Evolutionary conservation across 371 early-diverging fungal species (phyloP).

Genomic region (Mucor circinelloides): DNA sequence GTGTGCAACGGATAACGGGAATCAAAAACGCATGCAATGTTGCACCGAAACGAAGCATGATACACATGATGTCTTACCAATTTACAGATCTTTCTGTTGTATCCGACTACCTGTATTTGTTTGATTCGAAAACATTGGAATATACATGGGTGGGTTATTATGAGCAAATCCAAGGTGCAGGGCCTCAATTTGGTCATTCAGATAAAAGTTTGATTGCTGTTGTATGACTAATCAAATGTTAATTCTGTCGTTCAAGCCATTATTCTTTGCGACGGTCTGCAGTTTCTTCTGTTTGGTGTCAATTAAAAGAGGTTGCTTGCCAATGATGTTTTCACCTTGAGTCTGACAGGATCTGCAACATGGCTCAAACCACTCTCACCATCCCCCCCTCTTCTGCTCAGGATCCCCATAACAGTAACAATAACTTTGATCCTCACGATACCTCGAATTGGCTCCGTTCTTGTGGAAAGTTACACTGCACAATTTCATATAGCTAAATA

Average conservation of each 20-base stretch:
- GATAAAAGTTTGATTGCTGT: too few species aligned
- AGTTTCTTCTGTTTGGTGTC: slow-evolving; percentile 20
- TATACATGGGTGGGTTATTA: slow-evolving; percentile 9
- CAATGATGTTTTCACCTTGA: slow-evolving; percentile 14
- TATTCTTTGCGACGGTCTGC: slow-evolving; percentile 8
- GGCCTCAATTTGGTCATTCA: slow-evolving; percentile 21
- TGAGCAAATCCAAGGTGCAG: slow-evolving; percentile 13
- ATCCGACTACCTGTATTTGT: slow-evolving; percentile 18
- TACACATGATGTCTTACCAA: too few species aligned
- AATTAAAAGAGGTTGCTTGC: slow-evolving; percentile 9
- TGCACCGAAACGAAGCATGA: not conserved
- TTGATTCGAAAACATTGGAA: slow-evolving; percentile 22
- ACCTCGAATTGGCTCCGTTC: slow-evolving; percentile 14
- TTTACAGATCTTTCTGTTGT: slow-evolving; percentile 9
- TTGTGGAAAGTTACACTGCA: slow-evolving; percentile 13
- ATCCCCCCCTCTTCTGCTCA: not conserved
- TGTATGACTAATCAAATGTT: not conserved
- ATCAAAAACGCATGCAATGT: slow-evolving; percentile 6
- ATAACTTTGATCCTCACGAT: not conserved
- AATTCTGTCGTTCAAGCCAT: slow-evolving; percentile 1
- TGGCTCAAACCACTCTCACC: slow-evolving; percentile 1
- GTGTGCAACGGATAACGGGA: slow-evolving; percentile 17
- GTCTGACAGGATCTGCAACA: slow-evolving; percentile 4
- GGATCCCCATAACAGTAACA: not conserved
- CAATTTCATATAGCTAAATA: slow-evolving; percentile 21